Base-by-base conservation (phyloP, 1,284 basidiomycete genomes). In the Cryptococcus sp. region DNA sequence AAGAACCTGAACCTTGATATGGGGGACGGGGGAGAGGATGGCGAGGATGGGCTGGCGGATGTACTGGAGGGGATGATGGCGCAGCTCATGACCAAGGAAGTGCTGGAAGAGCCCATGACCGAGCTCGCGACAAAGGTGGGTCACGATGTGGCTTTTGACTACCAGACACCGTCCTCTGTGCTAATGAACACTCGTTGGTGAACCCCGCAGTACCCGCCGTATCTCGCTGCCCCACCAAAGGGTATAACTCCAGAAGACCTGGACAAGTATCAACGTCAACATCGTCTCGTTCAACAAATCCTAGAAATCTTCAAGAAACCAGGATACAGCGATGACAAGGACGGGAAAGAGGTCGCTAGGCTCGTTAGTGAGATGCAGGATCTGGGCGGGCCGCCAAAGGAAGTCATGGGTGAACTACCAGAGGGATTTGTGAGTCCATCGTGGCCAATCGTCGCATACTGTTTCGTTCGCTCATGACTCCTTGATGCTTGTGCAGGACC, bases 31-130 rank as follows among this genome's bases (percentile, higher is more conserved):
- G 58, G 39, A 3, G 58, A 47, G 20, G 50, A 31, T 15, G 72
- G 69, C 5, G 76, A 66, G 0, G 70, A 73, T 20, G 74, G 69
- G n/a, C 77, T 94, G 7, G 85, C 87, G 50, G 86, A 84, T 10
- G 82, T 96, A 66, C 82, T 99, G 22, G 92, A 98, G 75, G 85
- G 82, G 42, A 91, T 98, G 89, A 93, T 95, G 93, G 84, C 85
- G 17, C 88, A 93, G 73, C 83, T 99, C 48, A 93, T 99, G 91
- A 88, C 87, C 76, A 93, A 93, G 74, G 93, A 98, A 2, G 85
- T 98, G 11, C 80, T 96, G 19, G 91, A 97, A 70, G 93, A 96
- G 65, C 94, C 95, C 0, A 79, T 98, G 69, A 89, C 89, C 67
- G 95, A 98, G 73, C 80, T 99, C 35, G 82, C 86, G 17, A 86